phyloP scores from a whole-genome alignment of 2,329 filamentous ascomycete species.

The Colletotrichum echinochloae region DNA sequence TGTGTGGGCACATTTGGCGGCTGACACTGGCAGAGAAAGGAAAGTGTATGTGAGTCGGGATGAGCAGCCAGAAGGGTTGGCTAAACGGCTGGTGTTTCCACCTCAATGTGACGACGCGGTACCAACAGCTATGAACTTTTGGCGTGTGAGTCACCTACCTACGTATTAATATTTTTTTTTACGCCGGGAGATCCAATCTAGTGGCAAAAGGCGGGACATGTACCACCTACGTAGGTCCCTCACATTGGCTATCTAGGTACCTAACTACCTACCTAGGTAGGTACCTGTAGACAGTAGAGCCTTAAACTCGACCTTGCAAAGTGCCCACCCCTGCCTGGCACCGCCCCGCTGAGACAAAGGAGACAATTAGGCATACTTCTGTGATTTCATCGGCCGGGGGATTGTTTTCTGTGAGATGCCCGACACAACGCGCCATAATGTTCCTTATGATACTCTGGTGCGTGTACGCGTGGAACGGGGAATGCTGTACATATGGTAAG shows the following conservation, averaged over 20 bases:
- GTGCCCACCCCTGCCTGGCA: not conserved
- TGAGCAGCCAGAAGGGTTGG: not conserved
- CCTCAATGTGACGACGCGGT: constrained; percentile 3
- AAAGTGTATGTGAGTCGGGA: not conserved
- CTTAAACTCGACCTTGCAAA: not conserved
- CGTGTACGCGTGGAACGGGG: not conserved
- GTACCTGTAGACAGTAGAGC: not conserved
- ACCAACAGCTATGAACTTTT: not conserved
- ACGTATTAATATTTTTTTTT: too few relatives aligned
- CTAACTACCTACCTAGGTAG: too few relatives aligned
- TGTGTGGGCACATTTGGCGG: not conserved
- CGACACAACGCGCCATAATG: not conserved
- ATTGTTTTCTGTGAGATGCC: constrained; percentile 4
- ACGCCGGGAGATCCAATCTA: too few relatives aligned
- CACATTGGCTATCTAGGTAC: too few relatives aligned
- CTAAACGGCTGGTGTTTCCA: not conserved
- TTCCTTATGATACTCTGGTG: not conserved
- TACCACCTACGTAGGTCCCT: too few relatives aligned
- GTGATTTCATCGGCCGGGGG: not conserved
- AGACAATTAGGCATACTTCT: constrained; percentile 4
- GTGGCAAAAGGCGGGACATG: too few relatives aligned
- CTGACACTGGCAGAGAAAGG: not conserved
- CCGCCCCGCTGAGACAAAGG: constrained; percentile 14
- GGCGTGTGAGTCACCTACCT: not conserved
- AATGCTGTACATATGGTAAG: too few relatives aligned